Evolutionary conservation across 164 flowering plant genomes (phyloP).

Genomic region (Magnolia officinalis): DNA sequence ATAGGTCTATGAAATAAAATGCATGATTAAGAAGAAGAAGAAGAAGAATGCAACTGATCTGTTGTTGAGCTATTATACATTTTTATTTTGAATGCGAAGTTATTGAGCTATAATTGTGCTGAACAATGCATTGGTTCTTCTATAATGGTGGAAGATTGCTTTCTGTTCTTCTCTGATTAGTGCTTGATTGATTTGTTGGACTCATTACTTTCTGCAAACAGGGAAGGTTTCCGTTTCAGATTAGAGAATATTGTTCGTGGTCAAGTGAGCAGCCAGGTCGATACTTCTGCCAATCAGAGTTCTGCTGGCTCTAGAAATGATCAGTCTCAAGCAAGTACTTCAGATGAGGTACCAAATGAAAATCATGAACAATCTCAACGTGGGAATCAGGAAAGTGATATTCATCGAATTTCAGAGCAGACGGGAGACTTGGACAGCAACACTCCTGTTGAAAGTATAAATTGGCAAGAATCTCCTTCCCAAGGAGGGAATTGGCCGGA

Average conservation of each 20-base stretch:
- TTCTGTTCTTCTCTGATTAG: neutral
- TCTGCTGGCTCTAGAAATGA: constrained; percentile 40
- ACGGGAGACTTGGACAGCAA: constrained; percentile 26
- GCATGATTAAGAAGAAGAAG: too few species aligned
- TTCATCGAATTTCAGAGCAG: constrained; percentile 28
- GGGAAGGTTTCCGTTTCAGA: constrained; percentile 89
- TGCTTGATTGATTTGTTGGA: neutral
- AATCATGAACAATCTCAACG: constrained; percentile 35
- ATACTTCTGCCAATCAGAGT: constrained; percentile 36
- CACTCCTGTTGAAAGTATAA: constrained; percentile 29
- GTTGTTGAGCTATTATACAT: too few species aligned
- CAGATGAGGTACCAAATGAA: constrained; percentile 37
- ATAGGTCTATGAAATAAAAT: too few species aligned
- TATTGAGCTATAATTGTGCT: neutral
- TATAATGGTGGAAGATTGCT: neutral
- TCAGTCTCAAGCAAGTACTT: constrained; percentile 29
- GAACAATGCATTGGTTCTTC: neutral
- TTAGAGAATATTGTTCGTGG: constrained; percentile 81
- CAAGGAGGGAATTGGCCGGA: constrained; percentile 47
- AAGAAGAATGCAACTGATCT: too few species aligned
- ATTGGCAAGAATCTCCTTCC: constrained; percentile 40
- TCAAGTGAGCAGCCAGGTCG: constrained; percentile 71
- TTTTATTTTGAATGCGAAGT: neutral
- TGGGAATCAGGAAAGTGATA: constrained; percentile 33
- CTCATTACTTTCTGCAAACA: constrained; percentile 21